Evolutionary conservation across 2,329 filamentous ascomycete genomes (phyloP).

Genomic region (Geosmithia morbida): DNA sequence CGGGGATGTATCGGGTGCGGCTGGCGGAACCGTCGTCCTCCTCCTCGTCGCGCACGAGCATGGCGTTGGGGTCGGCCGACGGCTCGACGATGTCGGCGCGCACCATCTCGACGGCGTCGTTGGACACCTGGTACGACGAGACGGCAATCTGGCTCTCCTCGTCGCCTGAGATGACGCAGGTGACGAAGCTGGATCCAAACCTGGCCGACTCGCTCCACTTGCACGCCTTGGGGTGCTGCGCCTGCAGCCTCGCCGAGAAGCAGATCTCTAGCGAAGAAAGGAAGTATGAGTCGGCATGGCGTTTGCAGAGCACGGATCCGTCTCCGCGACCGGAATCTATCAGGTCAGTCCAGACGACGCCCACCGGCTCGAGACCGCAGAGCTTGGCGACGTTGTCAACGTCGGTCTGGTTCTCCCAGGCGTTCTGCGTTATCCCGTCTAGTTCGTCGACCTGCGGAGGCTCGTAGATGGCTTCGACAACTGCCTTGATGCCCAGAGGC

Average conservation of each 20-base stretch:
- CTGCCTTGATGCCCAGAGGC: constrained; percentile 83
- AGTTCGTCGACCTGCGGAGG: constrained; percentile 80
- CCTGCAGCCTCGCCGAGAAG: constrained; percentile 79
- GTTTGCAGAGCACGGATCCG: constrained; percentile 83
- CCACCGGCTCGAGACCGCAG: constrained; percentile 78
- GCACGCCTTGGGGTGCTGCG: constrained; percentile 73
- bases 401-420: constrained; percentile 75
- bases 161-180: constrained; percentile 89
- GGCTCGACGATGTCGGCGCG: constrained; percentile 88
- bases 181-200: constrained; percentile 95
- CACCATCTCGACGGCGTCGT: constrained; percentile 94
- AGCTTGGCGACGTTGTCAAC: constrained; percentile 66
- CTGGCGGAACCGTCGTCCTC: constrained; percentile 59
- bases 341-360: constrained; percentile 90
- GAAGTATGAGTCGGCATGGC: constrained; percentile 90
- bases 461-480: constrained; percentile 96
- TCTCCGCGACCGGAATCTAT: constrained; percentile 68
- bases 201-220: constrained; percentile 94
- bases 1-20: constrained; percentile 79
- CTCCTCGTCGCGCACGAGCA: constrained; percentile 88
- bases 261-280: constrained; percentile 84
- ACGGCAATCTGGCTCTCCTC: constrained; percentile 79
- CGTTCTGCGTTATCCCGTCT: constrained; percentile 72
- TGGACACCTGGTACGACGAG: constrained; percentile 87
- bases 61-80: constrained; percentile 80